Percentiles rank a stretch among this genome's conserved stretches.
phyloP scores from a whole-genome alignment of 805 yeast species.

The Candida nemodendra region DNA sequence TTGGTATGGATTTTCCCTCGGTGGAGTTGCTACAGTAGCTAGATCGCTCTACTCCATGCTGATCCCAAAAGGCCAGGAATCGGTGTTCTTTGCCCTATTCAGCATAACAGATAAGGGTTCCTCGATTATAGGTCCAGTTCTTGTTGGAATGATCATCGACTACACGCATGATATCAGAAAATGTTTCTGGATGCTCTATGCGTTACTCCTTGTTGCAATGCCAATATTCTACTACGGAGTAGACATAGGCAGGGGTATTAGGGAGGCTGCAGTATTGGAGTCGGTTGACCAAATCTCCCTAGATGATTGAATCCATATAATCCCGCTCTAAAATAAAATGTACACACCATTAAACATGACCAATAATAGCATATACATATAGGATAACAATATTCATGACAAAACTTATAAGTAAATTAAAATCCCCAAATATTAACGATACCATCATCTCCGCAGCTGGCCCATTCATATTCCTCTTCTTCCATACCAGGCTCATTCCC shows the following conservation, averaged over 20 bases:
- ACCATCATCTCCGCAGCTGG: slow-evolving; percentile 83
- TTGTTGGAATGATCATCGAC: slow-evolving; percentile 73
- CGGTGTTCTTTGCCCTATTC: slow-evolving; percentile 71
- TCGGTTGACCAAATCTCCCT: slow-evolving; percentile 26
- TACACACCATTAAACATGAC: too few species aligned
- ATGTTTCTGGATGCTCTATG: slow-evolving; percentile 63
- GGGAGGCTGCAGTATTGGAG: slow-evolving; percentile 26
- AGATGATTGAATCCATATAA: slow-evolving; percentile 13
- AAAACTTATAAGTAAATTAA: slow-evolving; percentile 1
- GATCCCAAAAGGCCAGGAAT: slow-evolving; percentile 74
- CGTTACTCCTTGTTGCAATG: slow-evolving; percentile 51
- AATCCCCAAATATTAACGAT: slow-evolving; percentile 60
- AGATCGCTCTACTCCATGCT: slow-evolving; percentile 66
- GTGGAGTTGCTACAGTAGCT: slow-evolving; percentile 69
- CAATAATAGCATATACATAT: background rate
- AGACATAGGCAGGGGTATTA: slow-evolving; percentile 61
- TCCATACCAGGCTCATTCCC: background rate
- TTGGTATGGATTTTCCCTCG: slow-evolving; percentile 75
- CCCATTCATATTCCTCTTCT: slow-evolving; percentile 35
- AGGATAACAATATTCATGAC: background rate
- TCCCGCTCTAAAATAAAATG: background rate
- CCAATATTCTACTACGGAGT: slow-evolving; percentile 51
- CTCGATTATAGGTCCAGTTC: slow-evolving; percentile 67
- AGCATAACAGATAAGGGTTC: slow-evolving; percentile 81
- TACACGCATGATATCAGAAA: slow-evolving; percentile 70